Evolutionary conservation across 176 grass and related monocot species (phyloP), one percentile per base, ranked within the genome.

Genomic region (Oryza glumipatula): DNA sequence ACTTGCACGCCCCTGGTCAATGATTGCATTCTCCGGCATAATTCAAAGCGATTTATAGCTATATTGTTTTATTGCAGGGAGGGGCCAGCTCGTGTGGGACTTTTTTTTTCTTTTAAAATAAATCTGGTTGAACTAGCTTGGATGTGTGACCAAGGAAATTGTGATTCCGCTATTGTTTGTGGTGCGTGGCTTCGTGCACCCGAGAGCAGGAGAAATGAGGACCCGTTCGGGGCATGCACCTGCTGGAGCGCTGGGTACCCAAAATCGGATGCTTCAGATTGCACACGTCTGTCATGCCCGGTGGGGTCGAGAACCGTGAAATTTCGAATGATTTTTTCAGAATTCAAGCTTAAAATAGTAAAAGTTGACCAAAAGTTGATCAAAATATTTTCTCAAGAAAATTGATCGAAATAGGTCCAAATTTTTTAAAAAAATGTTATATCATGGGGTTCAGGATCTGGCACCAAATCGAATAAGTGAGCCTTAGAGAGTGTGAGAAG

Each of bases 11-110:
- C 72, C 72, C 7, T 24, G 72, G 72, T 51, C 72, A 32, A 51
- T 51, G 12, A 17, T 32, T 51, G 45, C 24, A 17, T 12, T 19
- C 72, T 17, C 7, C 24, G 24, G 23, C 72, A 51, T 74, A 17
- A 24, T 74, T 51, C 72, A 74, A 49, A 74, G 72, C 45, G 13
- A 74, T 74, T 49, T 74, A 28, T 48, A 30, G 14, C 6, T 13
- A 30, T 17, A 30, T 51, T 11, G 11, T 14, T 17, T 74, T 63
- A 63, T 32, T 32, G 30, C 30, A 32, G 30, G 30, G 22, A n/a
- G 9, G 68, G 69, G 38, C 2, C 72, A 2, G 19, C 24, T 47
- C 70, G 7, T 5, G n/a, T 8, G 70, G 70, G 7, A 4, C 11
- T 2, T 2, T 2, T 2, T 0, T 14, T 58, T 21, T 58, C 6